phyloP scores from a whole-genome alignment of 768 basidiomycete genomes.

The Boletellus sp. region DNA sequence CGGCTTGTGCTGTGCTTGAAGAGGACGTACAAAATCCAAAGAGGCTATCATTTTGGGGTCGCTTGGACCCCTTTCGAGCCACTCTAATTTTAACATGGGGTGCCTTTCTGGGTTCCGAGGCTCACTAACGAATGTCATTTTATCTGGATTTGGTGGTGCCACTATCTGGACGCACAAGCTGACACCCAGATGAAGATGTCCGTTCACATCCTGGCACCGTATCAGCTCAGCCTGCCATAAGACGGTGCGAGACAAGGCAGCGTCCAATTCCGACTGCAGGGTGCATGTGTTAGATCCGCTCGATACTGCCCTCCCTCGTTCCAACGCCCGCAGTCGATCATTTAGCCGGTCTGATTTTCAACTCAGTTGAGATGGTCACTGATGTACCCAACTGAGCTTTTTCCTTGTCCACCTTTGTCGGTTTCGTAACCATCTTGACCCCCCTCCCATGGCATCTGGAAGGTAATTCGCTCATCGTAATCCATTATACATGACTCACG shows the following conservation, averaged over 20 bases:
- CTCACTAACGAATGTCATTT: too few relatives aligned
- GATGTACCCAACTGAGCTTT: constrained; percentile 35
- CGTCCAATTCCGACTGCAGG: constrained; percentile 27
- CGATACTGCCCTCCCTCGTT: background rate
- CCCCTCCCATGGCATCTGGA: constrained; percentile 66
- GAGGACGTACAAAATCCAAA: too few relatives aligned
- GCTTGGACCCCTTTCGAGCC: too few relatives aligned
- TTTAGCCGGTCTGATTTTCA: background rate
- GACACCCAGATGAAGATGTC: too few relatives aligned
- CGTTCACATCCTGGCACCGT: too few relatives aligned
- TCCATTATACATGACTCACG: background rate
- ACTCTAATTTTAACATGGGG: too few relatives aligned
- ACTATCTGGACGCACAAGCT: too few relatives aligned
- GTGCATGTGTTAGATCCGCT: constrained; percentile 23
- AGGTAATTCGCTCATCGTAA: constrained; percentile 6
- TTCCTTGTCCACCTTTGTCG: constrained; percentile 49
- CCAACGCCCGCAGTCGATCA: constrained; percentile 3
- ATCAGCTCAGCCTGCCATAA: too few relatives aligned
- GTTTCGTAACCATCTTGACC: constrained; percentile 53
- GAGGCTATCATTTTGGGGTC: too few relatives aligned
- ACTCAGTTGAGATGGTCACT: constrained; percentile 30
- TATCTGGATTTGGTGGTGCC: too few relatives aligned
- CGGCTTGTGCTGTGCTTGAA: too few relatives aligned
- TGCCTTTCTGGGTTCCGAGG: too few relatives aligned
- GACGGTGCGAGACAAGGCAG: constrained; percentile 22